A percentile compares a stretch with the other conserved stretches of the same genome.
These are phyloP conservation scores for Carex pumila DNA, from an alignment of 176 grass and related monocot genomes.

Conservation along the genomic window DNA sequence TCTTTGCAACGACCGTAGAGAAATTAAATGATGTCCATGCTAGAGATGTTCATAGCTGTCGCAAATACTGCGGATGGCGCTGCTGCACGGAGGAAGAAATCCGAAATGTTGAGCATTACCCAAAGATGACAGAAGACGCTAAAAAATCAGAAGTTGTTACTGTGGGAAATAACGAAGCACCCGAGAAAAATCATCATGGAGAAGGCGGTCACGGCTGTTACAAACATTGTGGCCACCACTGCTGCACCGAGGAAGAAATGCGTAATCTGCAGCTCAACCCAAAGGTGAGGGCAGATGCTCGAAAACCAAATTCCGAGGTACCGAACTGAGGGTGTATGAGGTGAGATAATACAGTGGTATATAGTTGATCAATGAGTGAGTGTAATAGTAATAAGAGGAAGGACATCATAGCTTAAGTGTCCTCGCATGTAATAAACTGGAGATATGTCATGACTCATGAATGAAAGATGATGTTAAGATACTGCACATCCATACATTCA, in stretches of 20 bases:
- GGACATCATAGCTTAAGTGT: too few species aligned
- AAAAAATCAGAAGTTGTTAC: neutral
- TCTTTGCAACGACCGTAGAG: neutral
- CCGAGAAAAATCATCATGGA: neutral
- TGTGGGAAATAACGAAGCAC: neutral
- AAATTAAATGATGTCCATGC: neutral
- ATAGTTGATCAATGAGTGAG: too few species aligned
- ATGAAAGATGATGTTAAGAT: too few species aligned
- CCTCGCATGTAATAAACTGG: too few species aligned
- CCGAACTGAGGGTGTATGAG: too few species aligned
- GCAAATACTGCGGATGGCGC: neutral
- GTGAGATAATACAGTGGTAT: too few species aligned
- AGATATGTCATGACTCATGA: too few species aligned
- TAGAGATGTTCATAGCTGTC: neutral
- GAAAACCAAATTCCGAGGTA: neutral
- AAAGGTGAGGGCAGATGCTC: neutral
- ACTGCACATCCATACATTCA: too few species aligned
- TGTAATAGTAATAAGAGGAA: too few species aligned
- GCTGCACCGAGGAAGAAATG: neutral
- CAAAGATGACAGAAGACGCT: neutral
- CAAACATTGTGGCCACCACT: neutral
- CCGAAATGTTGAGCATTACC: neutral
- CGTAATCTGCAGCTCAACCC: neutral
- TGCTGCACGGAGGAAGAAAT: neutral
- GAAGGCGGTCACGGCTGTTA: neutral